Evolutionary conservation across 2,329 filamentous ascomycete genomes (phyloP).

Genomic region (Arthroderma sp.): DNA sequence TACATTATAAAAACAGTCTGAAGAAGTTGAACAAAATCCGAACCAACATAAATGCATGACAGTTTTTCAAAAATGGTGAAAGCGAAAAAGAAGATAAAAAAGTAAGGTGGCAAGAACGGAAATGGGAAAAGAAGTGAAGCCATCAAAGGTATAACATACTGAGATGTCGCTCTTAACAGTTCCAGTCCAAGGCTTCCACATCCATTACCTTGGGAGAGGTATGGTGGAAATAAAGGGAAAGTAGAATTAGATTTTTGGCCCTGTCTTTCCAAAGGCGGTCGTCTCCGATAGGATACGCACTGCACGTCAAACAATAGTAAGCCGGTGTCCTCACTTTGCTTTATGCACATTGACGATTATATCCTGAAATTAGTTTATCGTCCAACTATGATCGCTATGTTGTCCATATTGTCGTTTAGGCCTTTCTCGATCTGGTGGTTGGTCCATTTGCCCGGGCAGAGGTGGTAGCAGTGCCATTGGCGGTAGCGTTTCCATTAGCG

Average conservation of each 20-base stretch:
- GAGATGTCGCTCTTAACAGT: too few species aligned
- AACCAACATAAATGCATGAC: background rate
- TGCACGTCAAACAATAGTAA: too few species aligned
- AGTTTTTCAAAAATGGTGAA: background rate
- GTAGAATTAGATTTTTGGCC: background rate
- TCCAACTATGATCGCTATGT: too few species aligned
- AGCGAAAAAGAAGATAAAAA: slow-evolving; percentile 1
- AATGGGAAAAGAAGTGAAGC: background rate
- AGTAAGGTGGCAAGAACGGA: background rate
- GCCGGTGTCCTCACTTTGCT: too few species aligned
- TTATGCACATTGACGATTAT: too few species aligned
- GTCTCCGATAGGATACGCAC: too few species aligned
- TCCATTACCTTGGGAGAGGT: background rate
- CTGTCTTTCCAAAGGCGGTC: background rate
- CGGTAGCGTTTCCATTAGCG: slow-evolving; percentile 6
- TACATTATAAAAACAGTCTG: background rate
- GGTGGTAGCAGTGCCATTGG: slow-evolving; percentile 16
- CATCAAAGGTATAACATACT: too few species aligned
- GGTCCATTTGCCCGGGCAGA: slow-evolving; percentile 31
- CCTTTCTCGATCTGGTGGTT: slow-evolving; percentile 35
- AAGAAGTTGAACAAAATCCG: background rate
- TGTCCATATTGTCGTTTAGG: slow-evolving; percentile 18
- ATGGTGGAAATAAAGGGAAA: background rate
- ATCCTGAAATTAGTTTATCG: too few species aligned
- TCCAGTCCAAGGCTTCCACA: background rate